Percentiles rank a stretch among this genome's conserved stretches.
These are phyloP conservation scores for Sporopachydermia cereana DNA, from an alignment of 1,139 yeast species.

Conservation along the genomic window DNA sequence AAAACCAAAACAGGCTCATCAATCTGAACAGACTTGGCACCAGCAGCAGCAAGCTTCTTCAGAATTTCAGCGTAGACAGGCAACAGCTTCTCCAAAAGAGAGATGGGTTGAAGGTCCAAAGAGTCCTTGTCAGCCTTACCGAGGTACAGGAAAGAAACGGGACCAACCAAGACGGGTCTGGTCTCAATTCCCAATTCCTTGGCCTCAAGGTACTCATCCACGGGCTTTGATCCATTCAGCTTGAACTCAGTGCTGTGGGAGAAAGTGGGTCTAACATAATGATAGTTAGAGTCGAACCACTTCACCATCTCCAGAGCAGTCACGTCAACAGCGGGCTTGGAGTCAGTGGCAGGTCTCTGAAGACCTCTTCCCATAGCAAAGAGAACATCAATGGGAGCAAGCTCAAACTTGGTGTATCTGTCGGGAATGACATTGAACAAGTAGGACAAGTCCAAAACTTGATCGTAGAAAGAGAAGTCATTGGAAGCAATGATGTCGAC, in stretches of 20 bases:
- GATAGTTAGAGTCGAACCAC: slow-evolving; percentile 99
- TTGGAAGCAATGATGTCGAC: slow-evolving; percentile 95
- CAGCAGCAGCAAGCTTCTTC: slow-evolving; percentile 80
- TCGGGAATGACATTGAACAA: slow-evolving; percentile 94
- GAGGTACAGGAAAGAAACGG: slow-evolving; percentile 84
- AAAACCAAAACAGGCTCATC: slow-evolving; percentile 96
- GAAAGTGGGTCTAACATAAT: slow-evolving; percentile 98
- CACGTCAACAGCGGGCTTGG: slow-evolving; percentile 86
- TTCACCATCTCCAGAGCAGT: slow-evolving; percentile 99
- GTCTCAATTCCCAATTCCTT: slow-evolving; percentile 92
- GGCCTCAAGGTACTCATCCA: slow-evolving; percentile 95
- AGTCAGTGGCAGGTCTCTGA: slow-evolving; percentile 89
- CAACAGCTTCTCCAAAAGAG: slow-evolving; percentile 74
- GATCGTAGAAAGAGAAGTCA: slow-evolving; percentile 97
- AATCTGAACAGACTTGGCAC: slow-evolving; percentile 90
- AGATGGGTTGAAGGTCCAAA: slow-evolving; percentile 84
- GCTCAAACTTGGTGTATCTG: slow-evolving; percentile 86
- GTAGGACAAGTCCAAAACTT: slow-evolving; percentile 84
- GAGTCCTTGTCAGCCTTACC: slow-evolving; percentile 99
- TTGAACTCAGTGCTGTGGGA: slow-evolving; percentile 92
- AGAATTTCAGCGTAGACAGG: slow-evolving; percentile 90
- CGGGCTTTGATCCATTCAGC: slow-evolving; percentile 93
- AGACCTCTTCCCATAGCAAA: slow-evolving; percentile 99
- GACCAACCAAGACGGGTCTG: slow-evolving; percentile 95
- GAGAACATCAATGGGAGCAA: slow-evolving; percentile 82